Base-by-base conservation (phyloP, 768 basidiomycete genomes). In the Pleurotus ostreatus region DNA sequence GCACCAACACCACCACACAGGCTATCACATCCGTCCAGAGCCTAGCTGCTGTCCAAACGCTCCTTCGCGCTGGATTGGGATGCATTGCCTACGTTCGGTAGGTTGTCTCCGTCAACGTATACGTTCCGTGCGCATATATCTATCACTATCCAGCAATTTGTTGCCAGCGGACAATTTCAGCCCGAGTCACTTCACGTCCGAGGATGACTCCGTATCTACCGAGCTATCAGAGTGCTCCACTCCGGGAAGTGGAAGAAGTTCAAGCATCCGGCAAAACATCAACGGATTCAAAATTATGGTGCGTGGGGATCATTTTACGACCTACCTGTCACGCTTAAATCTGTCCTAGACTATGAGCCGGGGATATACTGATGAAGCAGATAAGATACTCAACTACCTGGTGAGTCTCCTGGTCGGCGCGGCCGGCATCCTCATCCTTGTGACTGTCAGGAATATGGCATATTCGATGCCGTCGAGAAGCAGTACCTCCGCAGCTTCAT, bases 401-500 rank as follows among this genome's bases (percentile, higher is more conserved):
- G 93, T 89, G 55, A 58, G 78, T 70, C 68, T 39, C 41, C 45
- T 46, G 11, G 9, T 34, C 30, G 30, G 30, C 30, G 30, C 9
- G 8, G 8, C 11, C 30, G 30, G 8, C 30, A 9, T 34, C 30
- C 30, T 34, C 30, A 34, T 34, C 9, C 11, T 34, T 34, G 30
- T 11, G 8, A 56, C 16, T 55, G 18, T 15, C 54, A 94, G 92
- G 92, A 95, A 70, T 74, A 83, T 56, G 93, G 93, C 0, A 91
- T 94, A 43, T 92, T 90, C 60, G 88, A 94, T 58, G 93, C 93
- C 0, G 71, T 95, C 34, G 81, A 91, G 65, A 92, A 87, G 64
- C 86, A 85, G 60, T 95, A 92, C 70, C 80, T 95, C 46, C 84
- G 82, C 47, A 90, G 87, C 63, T 92, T 92, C 68, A 86, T 93